A percentile compares a stretch with the other conserved stretches of the same genome.
These are phyloP conservation scores for Magnusiomyces suaveolens DNA, from an alignment of 1,139 yeast genomes.

Conservation along the genomic window DNA sequence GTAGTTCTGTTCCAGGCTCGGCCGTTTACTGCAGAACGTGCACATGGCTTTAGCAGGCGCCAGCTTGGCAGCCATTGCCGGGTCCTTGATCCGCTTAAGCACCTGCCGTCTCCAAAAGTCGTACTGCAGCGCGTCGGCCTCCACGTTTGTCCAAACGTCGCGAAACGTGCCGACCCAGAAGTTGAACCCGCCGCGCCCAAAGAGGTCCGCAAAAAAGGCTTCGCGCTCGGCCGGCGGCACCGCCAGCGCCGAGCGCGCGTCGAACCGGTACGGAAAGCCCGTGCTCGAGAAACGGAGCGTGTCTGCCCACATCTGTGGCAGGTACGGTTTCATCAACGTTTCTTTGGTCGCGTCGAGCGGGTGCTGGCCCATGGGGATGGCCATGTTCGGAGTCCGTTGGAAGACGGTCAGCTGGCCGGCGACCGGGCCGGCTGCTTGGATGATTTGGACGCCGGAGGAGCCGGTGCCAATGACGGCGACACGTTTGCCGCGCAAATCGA, in stretches of 20 bases:
- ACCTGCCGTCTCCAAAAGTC: slow-evolving; percentile 26
- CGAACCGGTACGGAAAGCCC: slow-evolving; percentile 13
- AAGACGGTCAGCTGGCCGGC: slow-evolving; percentile 21
- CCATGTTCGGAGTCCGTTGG: slow-evolving; percentile 26
- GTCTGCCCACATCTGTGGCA: slow-evolving; percentile 15
- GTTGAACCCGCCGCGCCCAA: slow-evolving; percentile 23
- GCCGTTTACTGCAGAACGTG: slow-evolving; percentile 29
- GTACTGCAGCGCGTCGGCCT: slow-evolving; percentile 24
- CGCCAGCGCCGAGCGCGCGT: slow-evolving; percentile 13
- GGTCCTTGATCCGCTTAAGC: slow-evolving; percentile 23
- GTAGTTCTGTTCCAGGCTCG: slow-evolving; percentile 23
- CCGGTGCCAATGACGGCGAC: slow-evolving; percentile 41
- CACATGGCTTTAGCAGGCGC: slow-evolving; percentile 25
- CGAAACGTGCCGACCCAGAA: slow-evolving; percentile 25
- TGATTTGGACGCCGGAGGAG: slow-evolving; percentile 39
- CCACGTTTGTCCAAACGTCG: slow-evolving; percentile 21
- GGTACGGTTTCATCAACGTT: slow-evolving; percentile 15
- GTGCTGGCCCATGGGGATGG: slow-evolving; percentile 24
- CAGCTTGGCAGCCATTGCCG: slow-evolving; percentile 20
- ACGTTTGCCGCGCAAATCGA: slow-evolving; percentile 33
- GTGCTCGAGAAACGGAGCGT: slow-evolving; percentile 25
- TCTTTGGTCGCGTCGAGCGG: slow-evolving; percentile 11
- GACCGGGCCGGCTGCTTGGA: slow-evolving; percentile 14
- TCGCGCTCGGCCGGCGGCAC: slow-evolving; percentile 22
- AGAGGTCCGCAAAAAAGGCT: slow-evolving; percentile 18